Base-by-base conservation (phyloP, 192 early-diverging fungal genomes). In the Rhizophagus sp. region DNA sequence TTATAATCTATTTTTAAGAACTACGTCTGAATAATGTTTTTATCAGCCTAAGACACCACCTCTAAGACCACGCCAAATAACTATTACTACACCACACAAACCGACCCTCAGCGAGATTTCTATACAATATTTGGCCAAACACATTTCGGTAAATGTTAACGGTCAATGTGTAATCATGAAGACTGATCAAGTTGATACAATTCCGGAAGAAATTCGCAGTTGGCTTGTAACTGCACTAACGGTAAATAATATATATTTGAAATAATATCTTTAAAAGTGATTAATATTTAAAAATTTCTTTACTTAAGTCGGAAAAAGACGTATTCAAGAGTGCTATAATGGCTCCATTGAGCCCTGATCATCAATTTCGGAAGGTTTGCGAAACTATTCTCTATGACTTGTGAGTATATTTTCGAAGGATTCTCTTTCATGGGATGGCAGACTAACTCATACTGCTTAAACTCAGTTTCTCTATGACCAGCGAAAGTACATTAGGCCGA, bases 91-190 rank as follows among this genome's bases (percentile, higher is more conserved):
- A 15, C 30, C 27, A 33, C 65, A 67, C 24, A 67, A 67, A 67
- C 65, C 13, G 1, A 30, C 49, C 27, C 78, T 79, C 52, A 11
- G 7, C 66, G n/a, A 68, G 13, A 1, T 57, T 61, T n/a, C 67
- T 70, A n/a, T 79, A 17, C 41, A 69, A 62, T 70, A 79, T 36
- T 44, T 79, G 66, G 66, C 11, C 34, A 75, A 75, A 34, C 33
- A 75, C n/a, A 62, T 75, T 63, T 70, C 49, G 39, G 36, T 79
- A 17, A 24, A 62, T 19, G 15, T 79, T 70, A 79, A 79, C 36
- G 2, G 62, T 17, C 77, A 79, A 61, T 70, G 50, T 70, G 47
- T 79, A 4, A 79, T 79, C 13, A 70, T 79, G 52, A 71, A 70
- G 13, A 13, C 19, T 27, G 22, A 36, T 41, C 44, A 79, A 15